These are phyloP conservation scores for Venturia aucupariae DNA, from an alignment of 2,329 filamentous ascomycete genomes.

Conservation along the genomic window DNA sequence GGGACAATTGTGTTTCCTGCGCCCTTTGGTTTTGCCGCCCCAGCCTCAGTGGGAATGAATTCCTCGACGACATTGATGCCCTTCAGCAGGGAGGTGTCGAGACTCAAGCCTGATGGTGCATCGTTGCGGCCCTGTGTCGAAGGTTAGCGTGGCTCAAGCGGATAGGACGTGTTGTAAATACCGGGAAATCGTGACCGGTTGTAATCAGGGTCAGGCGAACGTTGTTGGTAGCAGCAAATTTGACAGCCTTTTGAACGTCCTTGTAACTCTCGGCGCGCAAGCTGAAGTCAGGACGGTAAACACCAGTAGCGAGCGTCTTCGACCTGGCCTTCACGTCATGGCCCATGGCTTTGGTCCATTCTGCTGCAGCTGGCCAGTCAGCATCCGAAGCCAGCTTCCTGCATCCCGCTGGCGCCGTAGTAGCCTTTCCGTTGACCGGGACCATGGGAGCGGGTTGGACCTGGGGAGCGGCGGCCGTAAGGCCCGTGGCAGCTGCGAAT, in stretches of 20 bases:
- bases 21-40: background rate
- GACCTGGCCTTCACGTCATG: background rate
- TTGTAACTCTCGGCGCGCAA: background rate
- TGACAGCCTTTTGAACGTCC: slow-evolving; percentile 13
- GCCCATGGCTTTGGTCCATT: background rate
- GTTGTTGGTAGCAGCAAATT: slow-evolving; percentile 11
- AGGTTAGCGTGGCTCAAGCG: background rate
- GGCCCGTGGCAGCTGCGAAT: background rate
- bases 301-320: background rate
- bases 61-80: slow-evolving; percentile 2
- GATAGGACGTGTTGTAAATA: background rate
- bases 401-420: slow-evolving; percentile 5
- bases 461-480: background rate
- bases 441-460: background rate
- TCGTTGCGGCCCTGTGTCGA: background rate
- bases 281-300: slow-evolving; percentile 17
- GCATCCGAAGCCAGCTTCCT: background rate
- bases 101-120: background rate
- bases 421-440: background rate
- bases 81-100: slow-evolving; percentile 3
- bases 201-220: slow-evolving; percentile 11
- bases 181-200: slow-evolving; percentile 14
- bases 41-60: background rate
- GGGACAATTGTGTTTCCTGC: slow-evolving; percentile 7
- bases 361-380: slow-evolving; percentile 1